phyloP scores from a whole-genome alignment of 176 grass and related monocot species.

The Eleusine coracana region DNA sequence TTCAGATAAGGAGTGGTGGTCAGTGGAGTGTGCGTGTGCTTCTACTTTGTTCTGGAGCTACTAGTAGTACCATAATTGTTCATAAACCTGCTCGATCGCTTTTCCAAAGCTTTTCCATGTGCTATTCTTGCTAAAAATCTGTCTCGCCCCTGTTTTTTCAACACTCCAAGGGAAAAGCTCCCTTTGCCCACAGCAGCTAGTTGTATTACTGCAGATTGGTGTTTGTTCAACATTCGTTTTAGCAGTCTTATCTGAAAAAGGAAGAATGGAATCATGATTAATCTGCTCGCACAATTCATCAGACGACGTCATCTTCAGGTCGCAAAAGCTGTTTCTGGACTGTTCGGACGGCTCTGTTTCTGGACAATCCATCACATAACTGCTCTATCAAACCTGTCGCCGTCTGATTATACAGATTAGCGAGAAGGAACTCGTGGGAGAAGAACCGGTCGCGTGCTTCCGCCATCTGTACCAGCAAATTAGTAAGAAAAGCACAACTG shows the following conservation, averaged over 20 bases:
- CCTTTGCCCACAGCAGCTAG: not conserved
- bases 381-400: slow-evolving; percentile 25
- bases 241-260: not conserved
- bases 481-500: not conserved
- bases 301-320: slow-evolving; percentile 13
- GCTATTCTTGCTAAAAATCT: no score
- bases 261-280: not conserved
- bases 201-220: not conserved
- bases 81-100: not conserved
- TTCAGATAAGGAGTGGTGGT: slow-evolving; percentile 22
- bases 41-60: not conserved
- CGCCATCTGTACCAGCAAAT: slow-evolving; percentile 1
- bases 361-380: not conserved
- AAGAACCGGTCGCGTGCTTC: slow-evolving; percentile 30
- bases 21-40: slow-evolving; percentile 7
- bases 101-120: not conserved
- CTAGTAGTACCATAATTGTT: not conserved
- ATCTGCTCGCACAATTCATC: not conserved
- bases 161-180: no score
- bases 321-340: slow-evolving; percentile 19
- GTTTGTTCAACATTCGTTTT: not conserved
- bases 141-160: no score
- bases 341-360: slow-evolving; percentile 15
- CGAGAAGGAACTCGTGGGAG: slow-evolving; percentile 23
- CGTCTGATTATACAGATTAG: not conserved